Conservation (phyloP, 352 stramenopile species). For the Pythium utonaiense region DNA sequence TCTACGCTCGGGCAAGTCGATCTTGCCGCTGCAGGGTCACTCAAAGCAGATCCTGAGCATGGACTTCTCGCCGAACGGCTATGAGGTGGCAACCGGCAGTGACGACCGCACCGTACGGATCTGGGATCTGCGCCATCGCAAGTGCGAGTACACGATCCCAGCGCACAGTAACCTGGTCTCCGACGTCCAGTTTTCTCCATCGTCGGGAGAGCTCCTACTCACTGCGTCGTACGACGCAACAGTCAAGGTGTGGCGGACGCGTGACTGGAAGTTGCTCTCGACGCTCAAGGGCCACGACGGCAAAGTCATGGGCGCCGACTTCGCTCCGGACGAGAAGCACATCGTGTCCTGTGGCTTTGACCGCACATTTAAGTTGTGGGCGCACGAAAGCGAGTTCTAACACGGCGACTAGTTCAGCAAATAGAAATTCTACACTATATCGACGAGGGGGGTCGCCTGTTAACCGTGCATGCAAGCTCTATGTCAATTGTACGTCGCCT, state of each 20-base stretch:
- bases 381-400: conserved; percentile 89
- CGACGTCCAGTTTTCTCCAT: conserved; percentile 85
- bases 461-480: not conserved
- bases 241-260: conserved; percentile 93
- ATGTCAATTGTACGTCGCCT: not conserved
- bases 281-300: conserved; percentile 92
- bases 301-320: conserved; percentile 93
- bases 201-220: conserved; percentile 82
- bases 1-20: conserved; percentile 92
- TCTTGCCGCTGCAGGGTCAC: conserved; percentile 90
- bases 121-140: conserved; percentile 94
- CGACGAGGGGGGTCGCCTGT: not conserved
- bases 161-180: conserved; percentile 95
- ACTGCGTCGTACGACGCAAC: conserved; percentile 94
- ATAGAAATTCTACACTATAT: not conserved
- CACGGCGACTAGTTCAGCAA: not conserved
- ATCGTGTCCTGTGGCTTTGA: conserved; percentile 89
- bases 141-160: conserved; percentile 90
- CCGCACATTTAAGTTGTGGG: conserved; percentile 92
- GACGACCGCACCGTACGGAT: conserved; percentile 95
- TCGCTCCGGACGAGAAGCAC: conserved; percentile 87
- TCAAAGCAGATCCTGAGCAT: conserved; percentile 93
- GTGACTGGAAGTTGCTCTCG: conserved; percentile 90
- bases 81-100: conserved; percentile 91
- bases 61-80: conserved; percentile 93